Evolutionary conservation across 106 monocot species (phyloP), one percentile per base, ranked within the genome.

Genomic region (Cymbidium sinense): DNA sequence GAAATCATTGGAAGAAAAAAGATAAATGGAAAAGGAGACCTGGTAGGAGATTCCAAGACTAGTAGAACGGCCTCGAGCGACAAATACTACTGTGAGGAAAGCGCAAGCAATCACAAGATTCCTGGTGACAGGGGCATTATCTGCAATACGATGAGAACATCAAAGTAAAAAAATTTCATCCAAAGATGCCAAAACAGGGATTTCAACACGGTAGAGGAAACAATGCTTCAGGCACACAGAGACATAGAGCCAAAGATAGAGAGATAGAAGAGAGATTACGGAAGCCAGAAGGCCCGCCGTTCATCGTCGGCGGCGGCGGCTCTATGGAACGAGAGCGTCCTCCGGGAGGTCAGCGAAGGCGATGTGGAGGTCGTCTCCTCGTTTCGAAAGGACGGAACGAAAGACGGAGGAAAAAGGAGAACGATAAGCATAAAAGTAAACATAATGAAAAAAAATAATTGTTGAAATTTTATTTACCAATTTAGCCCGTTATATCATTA

Each of bases 91-190:
- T 2, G 89, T 81, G 44, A 92, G 82, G 64, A 92, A 61, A 51
- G 76, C 89, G 55, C 77, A 79, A 7, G 77, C 75, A 72, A 83
- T 17, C 33, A 89, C 67, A 70, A 92, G 55, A 37, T 77, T 77
- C 64, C 83, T 89, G 47, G 92, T 86, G 21, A 89, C 85, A 34
- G 89, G 89, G 44, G 87, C 89, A 82, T 92, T 92, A 33, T 85
- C 91, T 92, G 78, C 34, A 81, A 67, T n/a, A 74, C 58, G 17
- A 86, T 37, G 81, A 34, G 29, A 33, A 21, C 50, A 61, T 4
- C 11, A 13, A 33, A 67, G 31, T 31, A 31, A 12, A 67, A 5
- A 31, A 67, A 2, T n/a, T 10, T 67, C 1, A 33, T 34, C 10
- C 13, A 29, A 31, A 67, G 13, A 29, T 15, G 15, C 15, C 39